Conservation (phyloP, 441 rosid species). For the Syzygium malaccense region DNA sequence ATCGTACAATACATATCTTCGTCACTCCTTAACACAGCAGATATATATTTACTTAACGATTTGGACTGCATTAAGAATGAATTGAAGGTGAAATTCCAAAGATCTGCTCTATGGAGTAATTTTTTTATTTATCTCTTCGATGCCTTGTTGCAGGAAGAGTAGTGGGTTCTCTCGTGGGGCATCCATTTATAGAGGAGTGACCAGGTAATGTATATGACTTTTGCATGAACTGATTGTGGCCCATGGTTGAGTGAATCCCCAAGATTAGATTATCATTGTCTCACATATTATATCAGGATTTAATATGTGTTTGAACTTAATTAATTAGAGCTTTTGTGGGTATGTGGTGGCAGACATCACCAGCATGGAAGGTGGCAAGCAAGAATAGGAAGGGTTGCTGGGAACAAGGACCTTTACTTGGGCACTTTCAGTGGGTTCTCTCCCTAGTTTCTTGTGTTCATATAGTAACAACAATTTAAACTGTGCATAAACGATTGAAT, state of each 20-base stretch:
- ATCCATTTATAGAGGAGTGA: conserved; percentile 10
- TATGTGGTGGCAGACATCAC: neutral
- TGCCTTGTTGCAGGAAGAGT: conserved; percentile 2
- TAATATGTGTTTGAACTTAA: neutral
- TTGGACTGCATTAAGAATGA: neutral
- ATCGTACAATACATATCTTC: neutral
- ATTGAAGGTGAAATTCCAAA: neutral
- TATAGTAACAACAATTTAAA: neutral
- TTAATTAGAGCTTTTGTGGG: neutral
- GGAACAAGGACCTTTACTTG: conserved; percentile 9
- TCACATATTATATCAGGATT: neutral
- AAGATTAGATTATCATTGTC: neutral
- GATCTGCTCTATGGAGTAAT: neutral
- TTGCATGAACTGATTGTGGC: neutral
- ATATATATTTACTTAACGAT: neutral
- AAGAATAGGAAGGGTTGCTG: conserved; percentile 7
- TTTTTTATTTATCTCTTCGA: neutral
- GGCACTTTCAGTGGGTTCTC: conserved; percentile 3
- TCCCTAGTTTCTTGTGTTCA: neutral
- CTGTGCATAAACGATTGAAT: neutral
- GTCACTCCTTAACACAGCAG: neutral
- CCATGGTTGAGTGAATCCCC: neutral
- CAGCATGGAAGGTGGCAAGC: conserved; percentile 13
- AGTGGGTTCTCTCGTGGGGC: conserved; percentile 13
- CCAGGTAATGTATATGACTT: neutral